A percentile compares a stretch with the other conserved stretches of the same genome.
phyloP scores from a whole-genome alignment of 495 filamentous ascomycete genomes.

The Cercophora scortea region DNA sequence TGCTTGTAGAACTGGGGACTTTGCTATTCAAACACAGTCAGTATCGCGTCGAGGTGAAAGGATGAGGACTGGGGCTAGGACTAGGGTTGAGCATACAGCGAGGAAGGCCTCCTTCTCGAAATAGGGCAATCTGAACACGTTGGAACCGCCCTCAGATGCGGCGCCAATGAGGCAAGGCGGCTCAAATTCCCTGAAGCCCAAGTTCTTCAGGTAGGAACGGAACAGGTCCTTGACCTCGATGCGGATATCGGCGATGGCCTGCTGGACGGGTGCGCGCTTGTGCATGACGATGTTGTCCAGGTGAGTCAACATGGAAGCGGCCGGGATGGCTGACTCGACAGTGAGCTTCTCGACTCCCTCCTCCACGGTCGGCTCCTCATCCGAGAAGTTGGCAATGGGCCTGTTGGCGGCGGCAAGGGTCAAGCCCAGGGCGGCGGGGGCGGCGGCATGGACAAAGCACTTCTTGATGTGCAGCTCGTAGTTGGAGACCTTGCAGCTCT shows the following conservation, averaged over 20 bases:
- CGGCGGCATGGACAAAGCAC: slow-evolving; percentile 56
- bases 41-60: not conserved
- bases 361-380: slow-evolving; percentile 54
- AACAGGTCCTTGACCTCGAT: slow-evolving; percentile 77
- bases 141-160: slow-evolving; percentile 87
- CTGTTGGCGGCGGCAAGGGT: slow-evolving; percentile 61
- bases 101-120: slow-evolving; percentile 80
- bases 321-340: slow-evolving; percentile 48
- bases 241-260: slow-evolving; percentile 75
- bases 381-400: slow-evolving; percentile 55
- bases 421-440: slow-evolving; percentile 60
- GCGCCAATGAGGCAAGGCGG: slow-evolving; percentile 84
- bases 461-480: slow-evolving; percentile 84
- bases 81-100: slow-evolving; percentile 28
- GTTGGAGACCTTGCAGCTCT: slow-evolving; percentile 64
- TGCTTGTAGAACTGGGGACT: slow-evolving; percentile 91
- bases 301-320: slow-evolving; percentile 66
- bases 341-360: slow-evolving; percentile 49
- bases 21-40: not conserved
- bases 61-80: slow-evolving; percentile 33
- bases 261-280: slow-evolving; percentile 77
- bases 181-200: slow-evolving; percentile 74
- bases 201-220: slow-evolving; percentile 64
- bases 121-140: slow-evolving; percentile 88
- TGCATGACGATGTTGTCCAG: slow-evolving; percentile 87